A percentile compares a stretch with the other conserved stretches of the same genome.
These are phyloP conservation scores for Fusarium pilosicola DNA, from an alignment of 2,329 filamentous ascomycete species.

Conservation along the genomic window DNA sequence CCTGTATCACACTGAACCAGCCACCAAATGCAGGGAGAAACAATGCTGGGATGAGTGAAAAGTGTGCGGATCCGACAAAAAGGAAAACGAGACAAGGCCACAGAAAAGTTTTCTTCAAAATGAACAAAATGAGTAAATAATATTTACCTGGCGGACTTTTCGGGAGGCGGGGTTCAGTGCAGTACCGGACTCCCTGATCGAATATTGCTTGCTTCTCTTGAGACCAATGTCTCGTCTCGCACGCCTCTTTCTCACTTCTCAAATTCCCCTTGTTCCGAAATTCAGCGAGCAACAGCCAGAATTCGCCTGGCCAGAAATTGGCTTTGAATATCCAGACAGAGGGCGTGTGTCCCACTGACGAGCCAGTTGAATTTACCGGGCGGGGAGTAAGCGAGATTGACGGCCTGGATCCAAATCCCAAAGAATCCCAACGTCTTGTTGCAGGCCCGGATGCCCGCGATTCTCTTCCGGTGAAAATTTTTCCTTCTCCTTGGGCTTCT, in stretches of 20 bases:
- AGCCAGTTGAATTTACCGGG: slow-evolving; percentile 49
- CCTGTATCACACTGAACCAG: slow-evolving; percentile 22
- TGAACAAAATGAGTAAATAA: slow-evolving; percentile 7
- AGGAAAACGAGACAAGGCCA: slow-evolving; percentile 24
- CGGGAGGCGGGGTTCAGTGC: slow-evolving; percentile 26
- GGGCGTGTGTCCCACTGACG: slow-evolving; percentile 36
- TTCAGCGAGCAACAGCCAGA: slow-evolving; percentile 23
- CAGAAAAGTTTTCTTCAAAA: slow-evolving; percentile 23
- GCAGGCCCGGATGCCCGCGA: slow-evolving; percentile 42
- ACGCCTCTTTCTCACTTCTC: slow-evolving; percentile 19
- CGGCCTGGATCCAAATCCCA: slow-evolving; percentile 37
- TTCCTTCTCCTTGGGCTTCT: slow-evolving; percentile 45
- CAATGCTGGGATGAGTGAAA: slow-evolving; percentile 7
- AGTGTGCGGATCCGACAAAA: slow-evolving; percentile 20
- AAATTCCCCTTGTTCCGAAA: slow-evolving; percentile 25
- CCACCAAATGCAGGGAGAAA: slow-evolving; percentile 34
- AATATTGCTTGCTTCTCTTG: slow-evolving; percentile 14
- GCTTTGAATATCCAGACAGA: slow-evolving; percentile 4
- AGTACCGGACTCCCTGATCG: not conserved
- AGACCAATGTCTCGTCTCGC: not conserved
- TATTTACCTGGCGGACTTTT: slow-evolving; percentile 15
- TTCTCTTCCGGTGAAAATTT: slow-evolving; percentile 45
- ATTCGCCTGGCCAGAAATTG: slow-evolving; percentile 22
- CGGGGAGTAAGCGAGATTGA: slow-evolving; percentile 51
- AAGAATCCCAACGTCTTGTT: slow-evolving; percentile 42